Evolutionary conservation across 2,329 filamentous ascomycete genomes (phyloP).

Genomic region (Fusarium poae): DNA sequence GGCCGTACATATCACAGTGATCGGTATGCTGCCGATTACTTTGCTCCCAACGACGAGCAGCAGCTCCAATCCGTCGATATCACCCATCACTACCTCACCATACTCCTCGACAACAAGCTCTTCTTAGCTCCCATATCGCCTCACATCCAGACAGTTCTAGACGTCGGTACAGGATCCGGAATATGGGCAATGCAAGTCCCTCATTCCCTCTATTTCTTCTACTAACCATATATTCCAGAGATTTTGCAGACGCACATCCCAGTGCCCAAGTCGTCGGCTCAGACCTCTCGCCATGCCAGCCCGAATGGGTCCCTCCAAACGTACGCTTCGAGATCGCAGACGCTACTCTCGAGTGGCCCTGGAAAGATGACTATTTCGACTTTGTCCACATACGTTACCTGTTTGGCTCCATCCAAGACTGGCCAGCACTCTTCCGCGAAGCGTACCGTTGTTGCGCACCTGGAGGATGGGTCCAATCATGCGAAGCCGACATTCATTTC

Average conservation of each 20-base stretch:
- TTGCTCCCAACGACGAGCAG: slow-evolving; percentile 44
- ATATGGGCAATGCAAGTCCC: slow-evolving; percentile 34
- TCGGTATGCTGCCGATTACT: slow-evolving; percentile 39
- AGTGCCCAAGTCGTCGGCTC: slow-evolving; percentile 39
- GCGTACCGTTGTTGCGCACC: slow-evolving; percentile 39
- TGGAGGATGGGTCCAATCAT: slow-evolving; percentile 41
- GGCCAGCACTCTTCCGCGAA: slow-evolving; percentile 35
- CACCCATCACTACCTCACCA: slow-evolving; percentile 45
- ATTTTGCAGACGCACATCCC: slow-evolving; percentile 39
- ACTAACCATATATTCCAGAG: slow-evolving; percentile 16
- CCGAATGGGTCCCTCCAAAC: slow-evolving; percentile 43
- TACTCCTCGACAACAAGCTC: slow-evolving; percentile 41
- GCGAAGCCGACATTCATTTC: slow-evolving; percentile 39
- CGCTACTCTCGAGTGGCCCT: slow-evolving; percentile 39
- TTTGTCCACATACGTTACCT: slow-evolving; percentile 44
- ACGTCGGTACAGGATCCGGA: slow-evolving; percentile 45
- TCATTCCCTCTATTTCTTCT: too few species aligned
- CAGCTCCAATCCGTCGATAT: slow-evolving; percentile 44
- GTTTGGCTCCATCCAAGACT: slow-evolving; percentile 39
- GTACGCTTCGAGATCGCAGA: slow-evolving; percentile 42
- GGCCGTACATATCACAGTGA: slow-evolving; percentile 47
- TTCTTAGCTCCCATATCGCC: slow-evolving; percentile 40
- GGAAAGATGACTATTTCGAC: slow-evolving; percentile 40
- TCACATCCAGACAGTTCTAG: slow-evolving; percentile 42
- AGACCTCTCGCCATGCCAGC: slow-evolving; percentile 42